phyloP scores from a whole-genome alignment of 176 grass and related monocot genomes.

The Puccinellia tenuiflora region DNA sequence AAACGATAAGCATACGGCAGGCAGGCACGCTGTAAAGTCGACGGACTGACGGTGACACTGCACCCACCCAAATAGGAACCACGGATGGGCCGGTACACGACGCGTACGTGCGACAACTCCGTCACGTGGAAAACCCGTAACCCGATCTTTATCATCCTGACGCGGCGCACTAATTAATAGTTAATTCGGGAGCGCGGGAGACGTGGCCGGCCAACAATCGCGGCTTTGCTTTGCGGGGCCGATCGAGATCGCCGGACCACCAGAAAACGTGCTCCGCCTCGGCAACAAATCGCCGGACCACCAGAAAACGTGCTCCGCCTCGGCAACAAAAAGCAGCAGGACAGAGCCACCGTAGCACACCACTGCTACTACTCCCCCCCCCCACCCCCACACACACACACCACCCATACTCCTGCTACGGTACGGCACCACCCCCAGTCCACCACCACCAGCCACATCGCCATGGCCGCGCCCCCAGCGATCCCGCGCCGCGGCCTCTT shows the following conservation, averaged over 20 bases:
- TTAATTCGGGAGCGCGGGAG: neutral
- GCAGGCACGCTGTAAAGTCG: neutral
- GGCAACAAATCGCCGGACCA: too few relatives aligned
- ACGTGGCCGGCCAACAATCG: neutral
- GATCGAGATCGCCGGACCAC: neutral
- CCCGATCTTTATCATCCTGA: neutral
- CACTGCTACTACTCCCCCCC: neutral
- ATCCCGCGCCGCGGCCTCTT: constrained; percentile 74
- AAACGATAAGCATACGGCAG: neutral
- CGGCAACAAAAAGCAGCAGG: neutral
- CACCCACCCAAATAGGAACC: too few relatives aligned
- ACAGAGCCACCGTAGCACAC: neutral
- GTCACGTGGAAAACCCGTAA: neutral
- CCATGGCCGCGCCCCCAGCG: constrained; percentile 25
- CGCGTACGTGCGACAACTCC: too few relatives aligned
- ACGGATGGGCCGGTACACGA: too few relatives aligned
- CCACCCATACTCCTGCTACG: neutral
- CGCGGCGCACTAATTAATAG: neutral
- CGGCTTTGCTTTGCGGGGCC: neutral
- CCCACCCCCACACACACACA: neutral
- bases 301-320: constrained; percentile 1
- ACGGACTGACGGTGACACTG: neutral
- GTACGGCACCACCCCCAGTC: too few relatives aligned
- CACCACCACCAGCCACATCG: neutral
- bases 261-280: too few relatives aligned